Percentiles rank a stretch among this genome's conserved stretches.
These are phyloP conservation scores for Dryas integrifolia DNA, from an alignment of 331 rosid species.

Conservation along the genomic window DNA sequence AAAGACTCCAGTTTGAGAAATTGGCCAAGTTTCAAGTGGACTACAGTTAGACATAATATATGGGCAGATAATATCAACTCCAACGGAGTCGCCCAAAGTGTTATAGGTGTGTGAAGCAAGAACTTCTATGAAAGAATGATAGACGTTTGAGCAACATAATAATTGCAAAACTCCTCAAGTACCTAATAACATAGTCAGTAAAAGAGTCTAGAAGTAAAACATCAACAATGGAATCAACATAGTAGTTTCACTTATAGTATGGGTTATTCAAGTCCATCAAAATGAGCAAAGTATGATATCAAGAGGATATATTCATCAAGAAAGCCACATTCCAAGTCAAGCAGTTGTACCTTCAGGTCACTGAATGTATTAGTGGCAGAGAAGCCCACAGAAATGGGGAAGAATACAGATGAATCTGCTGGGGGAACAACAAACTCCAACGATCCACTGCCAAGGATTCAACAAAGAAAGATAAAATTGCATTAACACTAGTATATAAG, in stretches of 20 bases:
- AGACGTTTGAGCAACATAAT: not conserved
- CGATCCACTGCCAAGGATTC: conserved; percentile 68
- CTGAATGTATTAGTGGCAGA: conserved; percentile 77
- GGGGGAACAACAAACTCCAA: conserved; percentile 93
- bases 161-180: not conserved
- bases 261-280: not conserved
- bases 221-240: not conserved
- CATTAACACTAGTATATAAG: conserved; percentile 3
- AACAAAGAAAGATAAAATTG: conserved; percentile 12
- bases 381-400: conserved; percentile 85
- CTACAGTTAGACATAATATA: not conserved
- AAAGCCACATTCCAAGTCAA: not conserved
- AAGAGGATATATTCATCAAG: conserved; percentile 8
- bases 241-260: not conserved
- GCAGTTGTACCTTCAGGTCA: conserved; percentile 68
- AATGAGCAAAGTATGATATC: not conserved
- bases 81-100: not conserved
- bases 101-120: not conserved
- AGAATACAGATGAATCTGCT: conserved; percentile 75
- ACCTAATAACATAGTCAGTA: not conserved
- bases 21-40: not conserved
- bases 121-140: not conserved
- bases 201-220: not conserved
- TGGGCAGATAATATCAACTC: not conserved
- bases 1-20: not conserved